These are phyloP conservation scores for Aspergillus japonicus DNA, from an alignment of 2,329 filamentous ascomycete species.

Conservation along the genomic window DNA sequence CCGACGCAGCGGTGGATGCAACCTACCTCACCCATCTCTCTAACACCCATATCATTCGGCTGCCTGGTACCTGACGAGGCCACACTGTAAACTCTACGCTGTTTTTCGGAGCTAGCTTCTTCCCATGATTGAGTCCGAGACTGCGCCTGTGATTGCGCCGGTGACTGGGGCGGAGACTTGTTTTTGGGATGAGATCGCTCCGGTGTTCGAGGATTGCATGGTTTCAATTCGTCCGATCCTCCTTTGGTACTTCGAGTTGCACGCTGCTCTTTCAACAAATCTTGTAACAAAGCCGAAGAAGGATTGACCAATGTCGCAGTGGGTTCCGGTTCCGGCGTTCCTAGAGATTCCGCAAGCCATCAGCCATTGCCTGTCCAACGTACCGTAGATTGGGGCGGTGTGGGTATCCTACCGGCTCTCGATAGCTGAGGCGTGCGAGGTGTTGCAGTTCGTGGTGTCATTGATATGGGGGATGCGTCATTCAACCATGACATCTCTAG, in stretches of 20 bases:
- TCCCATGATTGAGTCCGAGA: slow-evolving; percentile 29
- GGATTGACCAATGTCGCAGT: slow-evolving; percentile 39
- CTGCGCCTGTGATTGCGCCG: slow-evolving; percentile 12
- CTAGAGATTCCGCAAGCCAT: slow-evolving; percentile 19
- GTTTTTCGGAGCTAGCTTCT: slow-evolving; percentile 37
- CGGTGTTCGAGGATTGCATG: slow-evolving; percentile 25
- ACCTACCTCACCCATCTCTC: slow-evolving; percentile 45
- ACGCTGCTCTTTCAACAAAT: slow-evolving; percentile 43
- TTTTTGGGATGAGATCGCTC: slow-evolving; percentile 16
- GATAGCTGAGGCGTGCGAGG: slow-evolving; percentile 25
- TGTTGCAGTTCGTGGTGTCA: slow-evolving; percentile 19
- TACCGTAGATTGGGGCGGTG: too few relatives aligned
- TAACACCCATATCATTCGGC: slow-evolving; percentile 42
- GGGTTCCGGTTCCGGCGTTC: slow-evolving; percentile 27
- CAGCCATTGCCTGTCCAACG: slow-evolving; percentile 4
- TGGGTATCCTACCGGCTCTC: slow-evolving; percentile 21
- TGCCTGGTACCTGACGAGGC: slow-evolving; percentile 33
- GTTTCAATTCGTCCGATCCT: slow-evolving; percentile 25
- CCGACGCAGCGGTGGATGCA: not conserved
- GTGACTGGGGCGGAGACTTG: slow-evolving; percentile 16
- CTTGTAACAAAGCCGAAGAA: slow-evolving; percentile 40
- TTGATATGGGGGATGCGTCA: slow-evolving; percentile 28
- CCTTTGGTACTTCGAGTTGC: slow-evolving; percentile 36
- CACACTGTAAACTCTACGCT: slow-evolving; percentile 31
- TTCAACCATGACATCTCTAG: slow-evolving; percentile 32